These are phyloP conservation scores for Epichloe scottii DNA, from an alignment of 2,329 filamentous ascomycete genomes.

Conservation along the genomic window DNA sequence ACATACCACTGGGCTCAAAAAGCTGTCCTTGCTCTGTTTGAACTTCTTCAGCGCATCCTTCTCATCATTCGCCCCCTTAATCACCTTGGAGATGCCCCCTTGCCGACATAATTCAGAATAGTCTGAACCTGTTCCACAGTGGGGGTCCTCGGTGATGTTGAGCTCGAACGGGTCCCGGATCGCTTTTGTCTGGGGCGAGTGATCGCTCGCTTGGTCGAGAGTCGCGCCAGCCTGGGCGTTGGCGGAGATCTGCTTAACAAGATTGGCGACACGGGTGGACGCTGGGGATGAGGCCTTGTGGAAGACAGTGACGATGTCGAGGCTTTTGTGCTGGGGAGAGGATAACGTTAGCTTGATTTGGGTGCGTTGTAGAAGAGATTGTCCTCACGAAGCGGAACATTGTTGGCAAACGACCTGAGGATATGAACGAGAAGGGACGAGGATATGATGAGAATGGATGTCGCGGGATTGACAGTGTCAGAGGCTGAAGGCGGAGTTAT, in stretches of 20 bases:
- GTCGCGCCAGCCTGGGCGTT: conserved; percentile 56
- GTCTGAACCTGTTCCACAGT: conserved; percentile 73
- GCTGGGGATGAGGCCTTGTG: conserved; percentile 66
- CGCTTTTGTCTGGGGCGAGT: conserved; percentile 41
- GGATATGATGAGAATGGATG: too few relatives aligned
- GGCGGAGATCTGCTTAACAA: conserved; percentile 71
- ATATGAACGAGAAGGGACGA: neutral
- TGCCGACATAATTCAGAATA: conserved; percentile 72
- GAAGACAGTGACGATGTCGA: conserved; percentile 93
- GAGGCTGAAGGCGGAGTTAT: too few relatives aligned
- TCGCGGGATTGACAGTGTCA: neutral
- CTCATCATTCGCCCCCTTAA: conserved; percentile 61
- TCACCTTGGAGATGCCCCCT: conserved; percentile 44
- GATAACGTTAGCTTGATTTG: neutral
- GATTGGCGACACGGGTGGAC: conserved; percentile 58
- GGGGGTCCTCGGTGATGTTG: conserved; percentile 70
- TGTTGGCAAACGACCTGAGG: neutral
- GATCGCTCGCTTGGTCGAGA: conserved; percentile 60
- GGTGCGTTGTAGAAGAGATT: neutral
- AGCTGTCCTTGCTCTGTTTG: conserved; percentile 53
- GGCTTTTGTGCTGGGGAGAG: conserved; percentile 55
- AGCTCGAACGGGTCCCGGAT: conserved; percentile 67
- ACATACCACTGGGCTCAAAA: conserved; percentile 68
- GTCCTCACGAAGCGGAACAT: conserved; percentile 15
- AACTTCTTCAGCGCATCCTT: conserved; percentile 71